Percentiles rank a stretch among this genome's conserved stretches.
Conservation (phyloP, 1,284 basidiomycete species). For the Butyriboletus appendiculatus region DNA sequence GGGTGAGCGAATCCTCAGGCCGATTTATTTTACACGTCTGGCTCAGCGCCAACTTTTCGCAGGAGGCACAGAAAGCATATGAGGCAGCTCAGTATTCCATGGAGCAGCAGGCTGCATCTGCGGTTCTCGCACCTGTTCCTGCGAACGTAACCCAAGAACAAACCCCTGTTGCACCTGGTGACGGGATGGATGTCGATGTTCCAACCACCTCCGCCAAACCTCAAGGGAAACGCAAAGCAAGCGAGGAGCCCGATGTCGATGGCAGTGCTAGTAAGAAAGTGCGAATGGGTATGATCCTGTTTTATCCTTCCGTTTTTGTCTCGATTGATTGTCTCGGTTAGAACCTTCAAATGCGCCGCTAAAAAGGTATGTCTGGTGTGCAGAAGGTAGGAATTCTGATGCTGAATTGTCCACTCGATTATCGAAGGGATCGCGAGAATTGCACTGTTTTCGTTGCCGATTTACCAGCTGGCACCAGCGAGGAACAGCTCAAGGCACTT, state of each 20-base stretch:
- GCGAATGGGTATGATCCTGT: conserved; percentile 48
- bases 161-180: background rate
- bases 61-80: conserved; percentile 64
- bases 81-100: conserved; percentile 50
- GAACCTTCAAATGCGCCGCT: conserved; percentile 48
- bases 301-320: background rate
- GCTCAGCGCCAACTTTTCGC: background rate
- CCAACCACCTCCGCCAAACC: conserved; percentile 29
- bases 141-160: conserved; percentile 6
- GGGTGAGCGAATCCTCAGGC: conserved; percentile 44
- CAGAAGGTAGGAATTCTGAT: background rate
- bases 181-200: conserved; percentile 57
- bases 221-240: conserved; percentile 64
- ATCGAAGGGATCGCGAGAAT: conserved; percentile 89
- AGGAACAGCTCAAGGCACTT: conserved; percentile 68
- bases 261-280: conserved; percentile 60
- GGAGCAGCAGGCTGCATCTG: conserved; percentile 45
- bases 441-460: conserved; percentile 87
- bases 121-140: conserved; percentile 38
- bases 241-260: conserved; percentile 44
- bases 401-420: background rate
- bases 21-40: background rate
- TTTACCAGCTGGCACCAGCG: conserved; percentile 57
- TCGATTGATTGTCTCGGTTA: conserved; percentile 24
- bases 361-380: conserved; percentile 54